phyloP scores from a whole-genome alignment of 306 rosid genomes.

The Comarum palustre region DNA sequence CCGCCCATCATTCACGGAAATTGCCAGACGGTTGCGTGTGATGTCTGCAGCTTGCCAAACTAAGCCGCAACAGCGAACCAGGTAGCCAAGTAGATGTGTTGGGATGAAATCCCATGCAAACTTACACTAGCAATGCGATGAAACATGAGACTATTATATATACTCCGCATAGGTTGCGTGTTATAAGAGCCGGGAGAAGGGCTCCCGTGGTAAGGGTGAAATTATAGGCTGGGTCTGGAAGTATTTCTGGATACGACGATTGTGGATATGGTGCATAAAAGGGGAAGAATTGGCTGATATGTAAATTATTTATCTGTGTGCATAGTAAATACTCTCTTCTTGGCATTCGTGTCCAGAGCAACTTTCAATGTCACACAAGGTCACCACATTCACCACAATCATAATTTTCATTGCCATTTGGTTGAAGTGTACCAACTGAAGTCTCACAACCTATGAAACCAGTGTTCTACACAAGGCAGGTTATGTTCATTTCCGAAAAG shows the following conservation, averaged over 20 bases:
- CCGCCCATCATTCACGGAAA: conserved; percentile 83
- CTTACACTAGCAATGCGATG: conserved; percentile 5
- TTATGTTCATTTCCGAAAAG: no score
- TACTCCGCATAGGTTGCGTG: conserved; percentile 18
- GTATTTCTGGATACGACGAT: conserved; percentile 3
- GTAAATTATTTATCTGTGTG: conserved; percentile 31
- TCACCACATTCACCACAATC: background rate
- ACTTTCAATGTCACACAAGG: background rate
- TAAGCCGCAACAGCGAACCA: conserved; percentile 38
- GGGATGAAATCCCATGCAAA: conserved; percentile 1
- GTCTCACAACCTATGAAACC: background rate
- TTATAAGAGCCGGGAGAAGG: conserved; percentile 19
- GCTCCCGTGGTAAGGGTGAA: conserved; percentile 20
- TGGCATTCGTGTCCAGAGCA: conserved; percentile 1
- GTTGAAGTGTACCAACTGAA: background rate
- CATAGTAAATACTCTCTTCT: conserved; percentile 20
- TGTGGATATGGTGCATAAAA: conserved; percentile 18
- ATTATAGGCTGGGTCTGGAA: conserved; percentile 6
- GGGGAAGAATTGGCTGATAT: background rate
- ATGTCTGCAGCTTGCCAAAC: conserved; percentile 70
- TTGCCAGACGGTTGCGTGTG: conserved; percentile 62
- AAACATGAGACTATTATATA: conserved; percentile 1
- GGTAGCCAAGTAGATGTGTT: conserved; percentile 30
- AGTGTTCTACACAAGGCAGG: no score
- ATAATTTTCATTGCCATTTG: background rate